Base-by-base conservation (phyloP, 495 filamentous ascomycete genomes). In the Hypoxylon perforatum region DNA sequence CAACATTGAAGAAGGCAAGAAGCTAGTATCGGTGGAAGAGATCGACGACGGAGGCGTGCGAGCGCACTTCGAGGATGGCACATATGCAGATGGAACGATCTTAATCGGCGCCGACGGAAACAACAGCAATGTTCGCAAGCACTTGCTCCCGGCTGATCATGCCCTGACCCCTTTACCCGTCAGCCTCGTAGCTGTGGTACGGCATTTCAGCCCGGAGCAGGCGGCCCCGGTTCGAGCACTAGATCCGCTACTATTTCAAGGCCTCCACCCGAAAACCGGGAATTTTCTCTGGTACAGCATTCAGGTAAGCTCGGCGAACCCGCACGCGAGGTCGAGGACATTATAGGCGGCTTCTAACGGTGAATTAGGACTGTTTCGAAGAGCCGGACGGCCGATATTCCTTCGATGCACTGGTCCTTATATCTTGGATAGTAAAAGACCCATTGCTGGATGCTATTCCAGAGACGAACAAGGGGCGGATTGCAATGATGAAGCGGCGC, bases 191-290 rank as follows among this genome's bases (percentile, higher is more conserved):
- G 85, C 86, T 4, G 77, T 76, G 10, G 76, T 77, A 1, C 70
- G 80, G 0, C 61, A 73, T 2, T 81, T 87, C 30, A 76, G 77
- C 0, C 57, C 74, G 0, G 73, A 74, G 41, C 73, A 83, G 44
- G 71, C 80, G 30, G 69, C 72, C 1, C 77, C 77, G 4, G 77
- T 84, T 23, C 72, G 80, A 14, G 75, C 73, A 3, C 76, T 87
- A 35, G 85, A 88, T 38, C 87, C 86, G 1, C 80, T 84, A 18
- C 79, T 89, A 12, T 88, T 88, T 66, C 84, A 88, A 47, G 86
- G 85, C 7, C 75, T 81, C n/a, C 81, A 89, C 65, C 84, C 86
- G 0, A 77, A 81, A 1, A 81, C 86, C 4, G 76, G 82, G 7
- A 76, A 80, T 17, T 88, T 83, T 55, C 57, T 88, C 0, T 89